Evolutionary conservation across 208 protist genomes (phyloP), one percentile per base, ranked within the genome.

Genomic region (Leishmania martiniquensis): DNA sequence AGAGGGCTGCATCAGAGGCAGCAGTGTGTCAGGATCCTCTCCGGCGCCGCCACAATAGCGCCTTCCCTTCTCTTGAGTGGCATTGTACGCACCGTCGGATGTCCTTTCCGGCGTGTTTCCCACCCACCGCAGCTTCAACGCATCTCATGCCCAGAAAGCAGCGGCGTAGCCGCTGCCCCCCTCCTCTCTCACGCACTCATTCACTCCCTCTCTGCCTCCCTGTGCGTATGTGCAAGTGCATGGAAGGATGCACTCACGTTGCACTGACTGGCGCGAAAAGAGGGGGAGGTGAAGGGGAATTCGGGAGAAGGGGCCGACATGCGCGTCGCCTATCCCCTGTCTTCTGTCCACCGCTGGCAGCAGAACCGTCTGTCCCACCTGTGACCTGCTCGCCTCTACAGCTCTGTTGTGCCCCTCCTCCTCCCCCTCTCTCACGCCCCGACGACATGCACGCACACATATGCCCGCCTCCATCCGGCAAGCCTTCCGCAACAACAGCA

Each of bases 121-220:
- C 13, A 20, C 57, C 22, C 25, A 29, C 13, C 29, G 52, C 29
- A 62, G 4, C 37, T 13, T 1, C 10, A 39, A 4, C 5, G 17
- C 29, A 25, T 45, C 37, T 39, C 22, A 45, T 25, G 29, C 32
- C 6, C 25, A 39, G 15, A 15, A 17, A 5, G 13, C 37, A 29
- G 37, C 15, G 37, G 37, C 4, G 12, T 4, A 44, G 6, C 62
- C 57, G 9, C 65, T 42, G 20, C 39, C 42, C 65, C 45, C 32
- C 65, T n/a, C 66, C 42, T 17, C 39, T 71, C 25, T 7, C 66
- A 71, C 49, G 32, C 65, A 70, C 37, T 9, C 65, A 70, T 32
- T 29, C 44, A 52, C 44, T 52, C 44, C 32, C 65, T 22, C 17
- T 54, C 15, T 54, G 25, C 0, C 0, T 54, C 0, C 1, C 1